Evolutionary conservation across 2,329 filamentous ascomycete genomes (phyloP), one percentile per base, ranked within the genome.

Genomic region (Trichoderma gracile): DNA sequence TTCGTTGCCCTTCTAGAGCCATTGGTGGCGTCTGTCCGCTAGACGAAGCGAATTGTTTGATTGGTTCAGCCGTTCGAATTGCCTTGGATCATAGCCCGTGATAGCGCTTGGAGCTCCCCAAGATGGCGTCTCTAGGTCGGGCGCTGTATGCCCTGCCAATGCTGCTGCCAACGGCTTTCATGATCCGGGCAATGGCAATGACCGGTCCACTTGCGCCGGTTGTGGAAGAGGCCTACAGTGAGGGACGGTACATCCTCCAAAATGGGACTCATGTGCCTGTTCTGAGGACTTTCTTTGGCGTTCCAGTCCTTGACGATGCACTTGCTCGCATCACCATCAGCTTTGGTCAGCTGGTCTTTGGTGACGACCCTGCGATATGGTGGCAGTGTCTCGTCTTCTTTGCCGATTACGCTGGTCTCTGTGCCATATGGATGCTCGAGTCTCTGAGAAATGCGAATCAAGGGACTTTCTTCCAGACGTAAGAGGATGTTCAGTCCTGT

Each of bases 351-450:
- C 4, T 75, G 30, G 67, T 72, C 15, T 70, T 73, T 46, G 68
- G 66, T n/a, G 58, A 65, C 0, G 67, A 71, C 8, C 56, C 62
- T 0, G 25, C 40, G 10, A 67, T 69, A 0, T 75, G 73, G 19
- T 74, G 72, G 70, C 72, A 74, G 17, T 67, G 68, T 3, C 40
- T 74, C 6, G 65, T 73, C 12, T 73, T 75, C 17, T 50, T 75
- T 7, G 68, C 68, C 0, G 73, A 75, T 3, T 72, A 67, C 56
- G 70, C 66, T 27, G 68, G 70, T 8, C 56, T 75, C 61, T 73
- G 71, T 50, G 68, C 69, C 30, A 67, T 75, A 15, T 21, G 73
- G 4, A 38, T 72, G 55, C 45, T 73, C 0, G 73, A 75, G 63
- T 67, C 67, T 5, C 68, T 67, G 25, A 64, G 73, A 3, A 61